phyloP scores from a whole-genome alignment of 2,329 filamentous ascomycete species.

The Venturiaceae sp. region DNA sequence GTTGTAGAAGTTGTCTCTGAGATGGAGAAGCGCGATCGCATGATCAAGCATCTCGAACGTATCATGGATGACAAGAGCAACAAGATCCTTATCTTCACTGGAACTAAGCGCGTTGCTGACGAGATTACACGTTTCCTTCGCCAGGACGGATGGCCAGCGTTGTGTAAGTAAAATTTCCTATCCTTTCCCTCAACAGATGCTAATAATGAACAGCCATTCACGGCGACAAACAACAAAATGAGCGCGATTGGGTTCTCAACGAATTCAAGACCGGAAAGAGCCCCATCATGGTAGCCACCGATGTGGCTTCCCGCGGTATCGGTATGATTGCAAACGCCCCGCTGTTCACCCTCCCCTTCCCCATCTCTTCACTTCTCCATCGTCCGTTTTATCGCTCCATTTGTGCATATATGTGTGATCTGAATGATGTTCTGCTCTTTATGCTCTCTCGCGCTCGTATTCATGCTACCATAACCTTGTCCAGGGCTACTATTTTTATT shows the following conservation, averaged over 20 bases:
- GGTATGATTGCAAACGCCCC: slow-evolving; percentile 77
- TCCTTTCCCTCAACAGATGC: slow-evolving; percentile 24
- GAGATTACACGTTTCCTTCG: slow-evolving; percentile 96
- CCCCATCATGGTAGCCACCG: slow-evolving; percentile 99
- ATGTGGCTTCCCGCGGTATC: slow-evolving; percentile 99
- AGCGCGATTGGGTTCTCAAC: slow-evolving; percentile 98
- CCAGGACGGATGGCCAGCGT: slow-evolving; percentile 94
- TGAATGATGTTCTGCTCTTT: slow-evolving; percentile 79
- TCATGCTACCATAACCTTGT: slow-evolving; percentile 83
- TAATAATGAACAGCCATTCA: slow-evolving; percentile 66
- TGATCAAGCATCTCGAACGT: slow-evolving; percentile 96
- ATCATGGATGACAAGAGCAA: slow-evolving; percentile 95
- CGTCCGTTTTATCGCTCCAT: slow-evolving; percentile 21
- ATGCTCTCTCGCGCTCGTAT: slow-evolving; percentile 67
- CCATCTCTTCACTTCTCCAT: slow-evolving; percentile 20
- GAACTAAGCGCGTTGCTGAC: slow-evolving; percentile 83
- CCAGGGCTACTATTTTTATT: slow-evolving; percentile 75
- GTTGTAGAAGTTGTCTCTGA: slow-evolving; percentile 94
- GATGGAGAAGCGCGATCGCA: slow-evolving; percentile 93
- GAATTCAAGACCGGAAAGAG: slow-evolving; percentile 99
- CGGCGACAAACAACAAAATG: slow-evolving; percentile 98
- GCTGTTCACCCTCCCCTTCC: slow-evolving; percentile 23
- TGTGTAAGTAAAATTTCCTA: slow-evolving; percentile 55
- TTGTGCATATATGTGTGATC: slow-evolving; percentile 46
- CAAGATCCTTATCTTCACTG: slow-evolving; percentile 91